Base-by-base conservation (phyloP, 441 rosid species). In the Jatropha multifida region DNA sequence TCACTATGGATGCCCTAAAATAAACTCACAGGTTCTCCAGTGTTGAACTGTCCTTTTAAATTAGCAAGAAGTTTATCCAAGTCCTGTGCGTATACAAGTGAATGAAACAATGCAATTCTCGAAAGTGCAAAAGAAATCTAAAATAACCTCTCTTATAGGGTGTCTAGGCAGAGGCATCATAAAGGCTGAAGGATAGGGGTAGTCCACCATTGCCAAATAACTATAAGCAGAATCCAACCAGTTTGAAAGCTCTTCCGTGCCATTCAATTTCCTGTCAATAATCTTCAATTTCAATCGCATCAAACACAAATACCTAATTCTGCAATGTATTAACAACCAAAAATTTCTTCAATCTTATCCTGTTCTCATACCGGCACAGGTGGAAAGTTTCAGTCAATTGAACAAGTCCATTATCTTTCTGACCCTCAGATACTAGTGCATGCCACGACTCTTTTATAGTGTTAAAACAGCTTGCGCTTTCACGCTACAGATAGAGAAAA, bases 221-320 rank as follows among this genome's bases (percentile, higher is more conserved):
- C 96, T 92, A 80, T 90, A 94, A n/a, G 98, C 98, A 78, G 91
- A 85, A 0, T 84, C 87, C 78, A 94, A 81, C 98, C 98, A 94
- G 82, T 88, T 73, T 52, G 84, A 75, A 74, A 94, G 94, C 60
- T 87, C 91, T 26, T 68, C 76, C 9, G 88, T 77, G 67, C 87
- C 90, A 42, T 81, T 87, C 80, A 92, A 84, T 79, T 83, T 81
- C 85, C 98, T 94, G 88, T 52, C 78, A 83, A 75, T 46, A 27
- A 49, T 54, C 26, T 56, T 41, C 48, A 77, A 68, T 66, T 56
- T 41, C 48, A 77, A 68, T 66, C 72, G 82, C 51, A 46, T 55
- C 20, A 74, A 73, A 73, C 48, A 41, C 60, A 55, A 65, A 17
- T 49, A 73, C 40, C 37, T 46, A 58, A 65, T 2, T 44, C 69